phyloP scores from a whole-genome alignment of 352 stramenopile genomes.

The Phytophthora foliorum region DNA sequence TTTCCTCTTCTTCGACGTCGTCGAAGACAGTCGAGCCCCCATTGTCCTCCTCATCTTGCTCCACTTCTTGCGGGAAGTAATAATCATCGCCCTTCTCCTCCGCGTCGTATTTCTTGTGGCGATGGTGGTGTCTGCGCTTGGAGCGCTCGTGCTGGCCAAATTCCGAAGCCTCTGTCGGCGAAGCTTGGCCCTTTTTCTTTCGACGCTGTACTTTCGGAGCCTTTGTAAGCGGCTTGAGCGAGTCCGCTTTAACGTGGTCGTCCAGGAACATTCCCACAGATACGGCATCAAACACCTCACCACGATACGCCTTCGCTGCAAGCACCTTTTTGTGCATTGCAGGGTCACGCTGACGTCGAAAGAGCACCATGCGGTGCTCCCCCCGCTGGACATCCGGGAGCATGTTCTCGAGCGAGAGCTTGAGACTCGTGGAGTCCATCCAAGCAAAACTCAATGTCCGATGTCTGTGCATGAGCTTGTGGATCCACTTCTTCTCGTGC shows the following conservation, averaged over 20 bases:
- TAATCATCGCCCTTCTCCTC: conserved; percentile 56
- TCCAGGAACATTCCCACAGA: conserved; percentile 68
- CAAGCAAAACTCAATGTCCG: conserved; percentile 76
- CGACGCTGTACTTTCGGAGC: conserved; percentile 59
- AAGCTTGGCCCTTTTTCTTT: conserved; percentile 33
- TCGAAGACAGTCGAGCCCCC: conserved; percentile 53
- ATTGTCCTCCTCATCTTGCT: conserved; percentile 31
- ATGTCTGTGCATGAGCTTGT: conserved; percentile 63
- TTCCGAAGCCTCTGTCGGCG: conserved; percentile 20
- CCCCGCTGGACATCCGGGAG: conserved; percentile 48
- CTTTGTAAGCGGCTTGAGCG: conserved; percentile 65
- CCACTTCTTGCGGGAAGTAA: conserved; percentile 49
- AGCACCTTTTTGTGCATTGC: conserved; percentile 50
- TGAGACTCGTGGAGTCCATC: conserved; percentile 70
- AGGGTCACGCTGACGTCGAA: conserved; percentile 57
- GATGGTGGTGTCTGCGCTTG: conserved; percentile 9
- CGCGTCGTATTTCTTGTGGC: conserved; percentile 31
- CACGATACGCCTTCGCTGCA: conserved; percentile 66
- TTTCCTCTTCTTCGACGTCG: conserved; percentile 52
- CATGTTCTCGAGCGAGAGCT: conserved; percentile 76
- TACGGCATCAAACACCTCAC: conserved; percentile 63
- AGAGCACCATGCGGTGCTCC: conserved; percentile 78
- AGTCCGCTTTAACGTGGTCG: conserved; percentile 37
- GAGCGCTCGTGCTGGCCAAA: conserved; percentile 10
- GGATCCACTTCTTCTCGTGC: conserved; percentile 82